Conservation (phyloP, 169 alveolate species). For the Perkinsus marinus region DNA sequence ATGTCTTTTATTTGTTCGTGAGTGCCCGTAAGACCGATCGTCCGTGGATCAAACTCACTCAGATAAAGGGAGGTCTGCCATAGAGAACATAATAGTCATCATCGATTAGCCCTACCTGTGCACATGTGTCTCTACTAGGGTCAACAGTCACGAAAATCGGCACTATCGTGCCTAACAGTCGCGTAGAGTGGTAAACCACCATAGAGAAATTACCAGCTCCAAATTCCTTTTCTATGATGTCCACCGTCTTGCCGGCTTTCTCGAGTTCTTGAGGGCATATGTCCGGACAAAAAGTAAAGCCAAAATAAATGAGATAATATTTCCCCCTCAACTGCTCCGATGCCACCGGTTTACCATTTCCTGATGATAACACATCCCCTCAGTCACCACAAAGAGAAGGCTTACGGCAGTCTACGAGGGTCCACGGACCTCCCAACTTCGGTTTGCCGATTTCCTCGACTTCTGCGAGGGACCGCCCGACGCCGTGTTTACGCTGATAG, state of each 20-base stretch:
- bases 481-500: not conserved
- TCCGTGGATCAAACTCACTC: slow-evolving; percentile 40
- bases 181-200: not conserved
- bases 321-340: slow-evolving; percentile 13
- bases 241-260: slow-evolving; percentile 51
- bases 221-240: slow-evolving; percentile 21
- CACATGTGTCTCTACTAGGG: slow-evolving; percentile 32
- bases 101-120: not conserved
- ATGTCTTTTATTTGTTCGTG: slow-evolving; percentile 35
- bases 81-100: not conserved
- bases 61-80: slow-evolving; percentile 22
- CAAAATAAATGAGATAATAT: slow-evolving; percentile 26
- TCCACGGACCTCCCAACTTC: slow-evolving; percentile 59
- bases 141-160: slow-evolving; percentile 31
- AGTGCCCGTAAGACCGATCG: slow-evolving; percentile 39
- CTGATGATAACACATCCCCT: slow-evolving; percentile 36
- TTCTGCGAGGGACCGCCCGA: not conserved
- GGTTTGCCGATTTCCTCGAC: slow-evolving; percentile 49
- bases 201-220: not conserved
- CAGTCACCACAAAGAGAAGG: not conserved
- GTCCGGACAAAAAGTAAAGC: slow-evolving; percentile 73
- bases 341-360: slow-evolving; percentile 10
- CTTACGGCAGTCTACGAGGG: slow-evolving; percentile 38
- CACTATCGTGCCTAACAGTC: slow-evolving; percentile 7
- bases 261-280: slow-evolving; percentile 74